Conservation (phyloP, 208 protist genomes). For the Endotrypanum monterogeii region DNA sequence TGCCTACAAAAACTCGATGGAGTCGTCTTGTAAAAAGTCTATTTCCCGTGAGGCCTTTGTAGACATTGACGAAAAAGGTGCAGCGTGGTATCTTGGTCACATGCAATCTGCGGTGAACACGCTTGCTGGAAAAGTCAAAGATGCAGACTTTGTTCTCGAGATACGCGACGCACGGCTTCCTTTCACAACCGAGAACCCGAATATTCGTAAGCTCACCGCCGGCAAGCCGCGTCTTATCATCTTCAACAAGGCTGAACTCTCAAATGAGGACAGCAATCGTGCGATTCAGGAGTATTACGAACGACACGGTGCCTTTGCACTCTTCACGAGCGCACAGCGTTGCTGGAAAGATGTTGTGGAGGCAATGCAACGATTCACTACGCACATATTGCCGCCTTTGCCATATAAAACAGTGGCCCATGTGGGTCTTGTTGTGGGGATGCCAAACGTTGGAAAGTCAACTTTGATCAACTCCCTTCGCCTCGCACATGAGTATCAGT, state of each 20-base stretch:
- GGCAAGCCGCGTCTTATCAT: conserved; percentile 82
- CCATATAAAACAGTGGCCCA: conserved; percentile 74
- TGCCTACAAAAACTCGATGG: conserved; percentile 76
- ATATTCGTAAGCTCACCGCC: conserved; percentile 57
- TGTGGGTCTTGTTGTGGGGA: conserved; percentile 90
- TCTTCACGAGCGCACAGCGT: conserved; percentile 84
- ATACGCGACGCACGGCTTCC: conserved; percentile 92
- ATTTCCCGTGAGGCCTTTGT: conserved; percentile 88
- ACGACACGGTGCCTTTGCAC: conserved; percentile 51
- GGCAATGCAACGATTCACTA: conserved; percentile 78
- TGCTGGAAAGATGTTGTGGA: conserved; percentile 84
- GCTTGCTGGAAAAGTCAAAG: conserved; percentile 72
- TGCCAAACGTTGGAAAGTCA: conserved; percentile 96
- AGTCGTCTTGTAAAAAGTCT: conserved; percentile 50
- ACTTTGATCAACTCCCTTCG: conserved; percentile 94
- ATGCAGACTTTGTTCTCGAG: conserved; percentile 92
- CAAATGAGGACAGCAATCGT: conserved; percentile 86
- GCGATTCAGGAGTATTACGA: conserved; percentile 87
- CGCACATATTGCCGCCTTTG: conserved; percentile 64
- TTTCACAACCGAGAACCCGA: conserved; percentile 87
- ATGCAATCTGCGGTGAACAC: conserved; percentile 70
- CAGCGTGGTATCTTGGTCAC: conserved; percentile 90
- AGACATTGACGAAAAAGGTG: conserved; percentile 84
- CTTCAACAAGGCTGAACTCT: conserved; percentile 93
- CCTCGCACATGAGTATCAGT: conserved; percentile 90